These are phyloP conservation scores for Ziziphus jujuba DNA, from an alignment of 306 rosid species.

Conservation along the genomic window DNA sequence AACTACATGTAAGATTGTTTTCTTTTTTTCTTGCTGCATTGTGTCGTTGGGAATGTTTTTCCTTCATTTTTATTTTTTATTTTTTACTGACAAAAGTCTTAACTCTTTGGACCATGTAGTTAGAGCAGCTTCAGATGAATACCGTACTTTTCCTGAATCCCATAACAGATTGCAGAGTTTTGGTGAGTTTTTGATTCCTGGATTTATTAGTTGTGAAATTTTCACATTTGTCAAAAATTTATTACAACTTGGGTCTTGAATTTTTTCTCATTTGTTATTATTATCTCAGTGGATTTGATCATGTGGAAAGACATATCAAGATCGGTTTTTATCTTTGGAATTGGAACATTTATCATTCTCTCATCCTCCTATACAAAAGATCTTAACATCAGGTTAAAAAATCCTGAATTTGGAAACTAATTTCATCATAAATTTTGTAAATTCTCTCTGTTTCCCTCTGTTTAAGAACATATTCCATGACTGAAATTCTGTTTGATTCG, in stretches of 20 bases:
- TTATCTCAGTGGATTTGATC: slow-evolving; percentile 64
- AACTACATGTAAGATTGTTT: slow-evolving; percentile 40
- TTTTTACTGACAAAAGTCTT: not conserved
- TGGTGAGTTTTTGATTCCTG: slow-evolving; percentile 47
- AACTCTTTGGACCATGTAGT: slow-evolving; percentile 22
- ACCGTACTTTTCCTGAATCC: slow-evolving; percentile 53
- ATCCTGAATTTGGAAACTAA: not conserved
- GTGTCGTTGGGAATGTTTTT: slow-evolving; percentile 1
- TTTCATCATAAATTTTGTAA: not conserved
- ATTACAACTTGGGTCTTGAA: slow-evolving; percentile 2
- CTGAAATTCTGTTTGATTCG: slow-evolving; percentile 23
- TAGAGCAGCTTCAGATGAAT: slow-evolving; percentile 36
- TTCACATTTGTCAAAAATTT: not conserved
- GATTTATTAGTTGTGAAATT: slow-evolving; percentile 1
- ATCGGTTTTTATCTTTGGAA: slow-evolving; percentile 73
- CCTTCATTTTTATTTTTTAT: not conserved
- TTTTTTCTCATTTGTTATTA: not conserved
- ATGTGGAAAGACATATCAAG: slow-evolving; percentile 92
- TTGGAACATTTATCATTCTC: slow-evolving; percentile 64
- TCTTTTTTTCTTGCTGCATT: slow-evolving; percentile 3
- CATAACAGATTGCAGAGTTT: slow-evolving; percentile 75
- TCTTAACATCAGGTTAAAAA: slow-evolving; percentile 66
- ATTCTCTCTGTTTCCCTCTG: not conserved
- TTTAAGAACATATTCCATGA: slow-evolving; percentile 16
- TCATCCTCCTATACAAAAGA: slow-evolving; percentile 73